phyloP scores from a whole-genome alignment of 805 yeast species.

The Ogataea siamensis region DNA sequence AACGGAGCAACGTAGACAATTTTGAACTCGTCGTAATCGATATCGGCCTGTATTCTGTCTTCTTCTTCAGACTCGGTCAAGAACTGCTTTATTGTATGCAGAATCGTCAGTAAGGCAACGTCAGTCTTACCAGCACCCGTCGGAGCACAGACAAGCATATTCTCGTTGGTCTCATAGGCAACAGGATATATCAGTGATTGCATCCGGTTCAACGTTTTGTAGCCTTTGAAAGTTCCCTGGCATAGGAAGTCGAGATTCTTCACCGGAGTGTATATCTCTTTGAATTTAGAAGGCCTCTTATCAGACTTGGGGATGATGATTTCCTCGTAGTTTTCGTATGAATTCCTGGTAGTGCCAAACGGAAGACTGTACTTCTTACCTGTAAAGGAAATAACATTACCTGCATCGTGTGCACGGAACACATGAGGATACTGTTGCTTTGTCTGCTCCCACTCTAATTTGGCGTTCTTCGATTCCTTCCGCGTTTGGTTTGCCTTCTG shows the following conservation, averaged over 20 bases:
- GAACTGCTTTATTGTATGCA: conserved; percentile 76
- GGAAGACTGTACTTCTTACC: conserved; percentile 85
- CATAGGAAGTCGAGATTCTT: conserved; percentile 72
- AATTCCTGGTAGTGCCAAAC: conserved; percentile 67
- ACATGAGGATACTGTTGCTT: conserved; percentile 81
- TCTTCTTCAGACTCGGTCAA: conserved; percentile 49
- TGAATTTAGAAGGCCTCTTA: conserved; percentile 40
- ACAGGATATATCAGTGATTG: conserved; percentile 90
- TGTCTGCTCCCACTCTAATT: conserved; percentile 44
- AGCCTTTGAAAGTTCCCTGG: conserved; percentile 78
- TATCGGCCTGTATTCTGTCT: conserved; percentile 53
- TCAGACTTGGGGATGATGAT: conserved; percentile 77
- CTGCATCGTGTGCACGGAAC: conserved; percentile 64
- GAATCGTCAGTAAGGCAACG: conserved; percentile 77
- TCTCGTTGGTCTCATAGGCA: conserved; percentile 90
- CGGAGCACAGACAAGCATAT: conserved; percentile 95
- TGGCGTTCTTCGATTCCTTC: conserved; percentile 46
- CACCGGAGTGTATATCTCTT: conserved; percentile 53
- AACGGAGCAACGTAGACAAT: conserved; percentile 91
- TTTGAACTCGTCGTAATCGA: conserved; percentile 82
- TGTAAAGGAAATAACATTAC: conserved; percentile 67
- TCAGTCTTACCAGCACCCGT: conserved; percentile 99
- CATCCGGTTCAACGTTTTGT: conserved; percentile 75
- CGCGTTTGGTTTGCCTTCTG: conserved; percentile 52
- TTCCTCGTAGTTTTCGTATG: conserved; percentile 63